Evolutionary conservation across 495 filamentous ascomycete genomes (phyloP).

Genomic region (Tricharina praecox): DNA sequence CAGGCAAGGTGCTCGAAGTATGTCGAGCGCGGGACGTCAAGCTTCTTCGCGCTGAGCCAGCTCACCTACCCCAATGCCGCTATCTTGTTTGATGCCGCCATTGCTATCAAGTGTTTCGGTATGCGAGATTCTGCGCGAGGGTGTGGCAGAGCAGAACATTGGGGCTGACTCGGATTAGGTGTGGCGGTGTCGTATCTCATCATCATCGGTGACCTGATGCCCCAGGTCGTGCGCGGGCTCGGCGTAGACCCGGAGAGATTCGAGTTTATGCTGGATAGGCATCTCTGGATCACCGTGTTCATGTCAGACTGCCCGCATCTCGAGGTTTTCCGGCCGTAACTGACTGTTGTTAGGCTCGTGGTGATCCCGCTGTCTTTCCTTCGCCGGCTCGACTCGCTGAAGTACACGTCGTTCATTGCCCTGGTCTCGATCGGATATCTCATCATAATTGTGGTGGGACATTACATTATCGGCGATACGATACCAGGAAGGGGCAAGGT

Average conservation of each 20-base stretch:
- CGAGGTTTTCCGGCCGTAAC: too few species aligned
- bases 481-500: slow-evolving; percentile 52
- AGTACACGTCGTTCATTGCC: slow-evolving; percentile 89
- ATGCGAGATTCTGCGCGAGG: not conserved
- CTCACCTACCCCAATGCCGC: slow-evolving; percentile 93
- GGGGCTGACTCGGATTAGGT: slow-evolving; percentile 17
- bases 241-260: slow-evolving; percentile 39
- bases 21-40: slow-evolving; percentile 60
- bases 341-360: slow-evolving; percentile 45
- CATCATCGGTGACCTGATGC: slow-evolving; percentile 97
- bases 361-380: slow-evolving; percentile 90
- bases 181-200: slow-evolving; percentile 95
- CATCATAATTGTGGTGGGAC: slow-evolving; percentile 76
- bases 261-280: slow-evolving; percentile 64
- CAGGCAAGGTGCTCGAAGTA: slow-evolving; percentile 85
- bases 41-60: slow-evolving; percentile 89
- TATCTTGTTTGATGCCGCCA: slow-evolving; percentile 87
- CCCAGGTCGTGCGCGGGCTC: slow-evolving; percentile 71
- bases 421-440: slow-evolving; percentile 86
- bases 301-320: too few species aligned
- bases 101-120: slow-evolving; percentile 94
- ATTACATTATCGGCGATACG: slow-evolving; percentile 68
- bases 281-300: slow-evolving; percentile 97
- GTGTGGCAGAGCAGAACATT: not conserved
- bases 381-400: slow-evolving; percentile 77